phyloP scores from a whole-genome alignment of 129 eudicot genomes.

The Saposhnikovia divaricata region DNA sequence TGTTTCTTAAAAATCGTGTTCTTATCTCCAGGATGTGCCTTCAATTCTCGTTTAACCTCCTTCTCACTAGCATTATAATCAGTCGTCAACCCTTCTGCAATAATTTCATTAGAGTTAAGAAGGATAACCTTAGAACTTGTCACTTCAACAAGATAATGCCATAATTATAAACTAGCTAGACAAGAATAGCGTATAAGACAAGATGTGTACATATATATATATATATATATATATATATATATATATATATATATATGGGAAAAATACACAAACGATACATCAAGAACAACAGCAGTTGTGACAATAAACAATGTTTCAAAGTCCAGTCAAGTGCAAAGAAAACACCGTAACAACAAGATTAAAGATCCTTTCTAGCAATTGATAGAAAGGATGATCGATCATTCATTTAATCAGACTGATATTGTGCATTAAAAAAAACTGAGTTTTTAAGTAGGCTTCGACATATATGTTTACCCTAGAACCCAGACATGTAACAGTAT shows the following conservation, averaged over 20 bases:
- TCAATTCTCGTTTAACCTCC: slow-evolving; percentile 18
- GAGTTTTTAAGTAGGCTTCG: too few relatives aligned
- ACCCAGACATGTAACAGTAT: too few relatives aligned
- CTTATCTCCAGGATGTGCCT: slow-evolving; percentile 14
- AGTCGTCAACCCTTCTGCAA: slow-evolving; percentile 15
- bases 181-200: neutral
- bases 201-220: neutral
- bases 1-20: neutral
- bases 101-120: neutral
- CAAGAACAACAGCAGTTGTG: neutral
- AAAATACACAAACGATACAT: neutral
- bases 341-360: neutral
- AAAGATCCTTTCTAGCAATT: too few relatives aligned
- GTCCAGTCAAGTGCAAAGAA: too few relatives aligned
- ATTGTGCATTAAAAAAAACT: too few relatives aligned
- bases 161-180: neutral
- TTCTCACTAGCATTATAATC: slow-evolving; percentile 17
- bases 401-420: too few relatives aligned
- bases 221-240: too few relatives aligned
- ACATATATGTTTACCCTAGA: too few relatives aligned
- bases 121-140: too few relatives aligned
- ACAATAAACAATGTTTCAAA: too few relatives aligned
- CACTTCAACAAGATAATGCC: neutral
- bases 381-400: too few relatives aligned
- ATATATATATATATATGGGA: too few relatives aligned